Conservation (phyloP, 2,329 filamentous ascomycete genomes). For the Stenocarpella maydis region DNA sequence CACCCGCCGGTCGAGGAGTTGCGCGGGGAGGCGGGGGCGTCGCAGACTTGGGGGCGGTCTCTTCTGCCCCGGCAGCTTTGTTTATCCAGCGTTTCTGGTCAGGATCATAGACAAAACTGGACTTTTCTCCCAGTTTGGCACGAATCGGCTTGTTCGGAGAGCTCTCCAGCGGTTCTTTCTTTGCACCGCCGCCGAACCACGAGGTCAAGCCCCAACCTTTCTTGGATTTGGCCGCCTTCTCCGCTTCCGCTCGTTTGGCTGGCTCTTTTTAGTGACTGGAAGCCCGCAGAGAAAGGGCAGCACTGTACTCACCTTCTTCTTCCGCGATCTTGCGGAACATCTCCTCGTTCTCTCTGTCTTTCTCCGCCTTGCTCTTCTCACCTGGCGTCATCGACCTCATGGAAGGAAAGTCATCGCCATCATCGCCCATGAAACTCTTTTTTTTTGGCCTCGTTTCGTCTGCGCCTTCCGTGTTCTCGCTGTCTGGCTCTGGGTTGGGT, state of each 20-base stretch:
- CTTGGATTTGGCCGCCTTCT: slow-evolving; percentile 60
- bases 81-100: slow-evolving; percentile 99
- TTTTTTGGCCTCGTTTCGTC: slow-evolving; percentile 70
- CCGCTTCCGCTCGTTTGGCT: slow-evolving; percentile 69
- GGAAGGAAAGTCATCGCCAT: slow-evolving; percentile 72
- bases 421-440: slow-evolving; percentile 83
- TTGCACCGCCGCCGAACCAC: slow-evolving; percentile 78
- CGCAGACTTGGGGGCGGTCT: slow-evolving; percentile 64
- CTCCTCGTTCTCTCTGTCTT: slow-evolving; percentile 83
- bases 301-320: slow-evolving; percentile 67
- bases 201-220: slow-evolving; percentile 83
- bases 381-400: slow-evolving; percentile 53
- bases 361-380: slow-evolving; percentile 70
- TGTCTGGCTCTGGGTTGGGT: slow-evolving; percentile 53
- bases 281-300: slow-evolving; percentile 32
- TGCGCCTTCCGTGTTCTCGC: slow-evolving; percentile 56
- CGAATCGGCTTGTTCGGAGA: slow-evolving; percentile 75
- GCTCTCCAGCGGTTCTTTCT: slow-evolving; percentile 65
- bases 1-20: slow-evolving; percentile 58
- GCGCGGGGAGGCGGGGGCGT: slow-evolving; percentile 82
- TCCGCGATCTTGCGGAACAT: slow-evolving; percentile 86
- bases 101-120: slow-evolving; percentile 91
- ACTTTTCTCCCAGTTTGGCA: slow-evolving; percentile 94
- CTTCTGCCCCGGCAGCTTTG: slow-evolving; percentile 82
- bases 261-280: not conserved